A percentile compares a stretch with the other conserved stretches of the same genome.
Evolutionary conservation across 257 asterid species (phyloP).

Genomic region (Solanum sejunctum): DNA sequence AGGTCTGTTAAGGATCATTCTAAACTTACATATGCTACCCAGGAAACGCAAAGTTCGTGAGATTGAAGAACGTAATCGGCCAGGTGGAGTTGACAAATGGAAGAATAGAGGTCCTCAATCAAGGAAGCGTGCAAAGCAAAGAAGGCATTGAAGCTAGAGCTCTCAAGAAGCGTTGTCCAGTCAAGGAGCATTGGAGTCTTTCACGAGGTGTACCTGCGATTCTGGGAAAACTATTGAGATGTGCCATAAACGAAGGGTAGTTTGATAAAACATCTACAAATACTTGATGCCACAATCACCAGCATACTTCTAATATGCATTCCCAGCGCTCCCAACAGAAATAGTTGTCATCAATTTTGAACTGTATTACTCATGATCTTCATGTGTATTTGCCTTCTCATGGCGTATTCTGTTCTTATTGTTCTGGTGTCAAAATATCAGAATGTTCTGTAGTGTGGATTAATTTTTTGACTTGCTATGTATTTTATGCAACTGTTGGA

Average conservation of each 20-base stretch:
- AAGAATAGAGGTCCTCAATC: conserved; percentile 32
- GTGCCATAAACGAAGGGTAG: background rate
- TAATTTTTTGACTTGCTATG: background rate
- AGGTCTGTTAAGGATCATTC: background rate
- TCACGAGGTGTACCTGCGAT: background rate
- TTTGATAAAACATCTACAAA: background rate
- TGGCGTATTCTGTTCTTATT: background rate
- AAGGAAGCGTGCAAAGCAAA: conserved; percentile 27
- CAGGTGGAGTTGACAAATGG: conserved; percentile 79
- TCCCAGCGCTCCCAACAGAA: background rate
- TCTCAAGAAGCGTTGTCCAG: background rate
- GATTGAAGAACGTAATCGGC: conserved; percentile 67
- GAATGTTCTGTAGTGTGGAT: background rate
- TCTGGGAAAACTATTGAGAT: background rate
- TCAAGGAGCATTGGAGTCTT: background rate
- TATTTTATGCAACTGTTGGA: background rate
- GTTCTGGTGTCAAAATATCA: background rate
- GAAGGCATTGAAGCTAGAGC: conserved; percentile 14
- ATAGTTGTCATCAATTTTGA: background rate
- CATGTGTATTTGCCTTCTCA: background rate
- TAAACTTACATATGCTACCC: conserved; percentile 1
- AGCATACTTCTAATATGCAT: background rate
- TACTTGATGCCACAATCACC: background rate
- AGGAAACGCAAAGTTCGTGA: conserved; percentile 88
- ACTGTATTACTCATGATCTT: background rate